Conservation (phyloP, 2,329 filamentous ascomycete species). For the Neopestalotiopsis clavispora region DNA sequence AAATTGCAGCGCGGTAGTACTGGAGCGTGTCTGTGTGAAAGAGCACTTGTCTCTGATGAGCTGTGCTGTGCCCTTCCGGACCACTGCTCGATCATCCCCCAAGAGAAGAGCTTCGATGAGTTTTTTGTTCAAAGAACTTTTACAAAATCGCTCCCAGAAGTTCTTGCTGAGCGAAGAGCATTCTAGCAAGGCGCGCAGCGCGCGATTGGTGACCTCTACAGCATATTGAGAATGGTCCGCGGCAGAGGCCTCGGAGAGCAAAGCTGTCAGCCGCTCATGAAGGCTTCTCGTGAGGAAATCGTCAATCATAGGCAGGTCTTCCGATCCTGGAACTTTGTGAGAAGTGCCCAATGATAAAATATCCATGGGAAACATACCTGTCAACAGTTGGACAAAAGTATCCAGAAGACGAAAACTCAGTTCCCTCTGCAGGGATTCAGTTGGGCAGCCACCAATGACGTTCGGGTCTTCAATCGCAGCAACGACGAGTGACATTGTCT, state of each 20-base stretch:
- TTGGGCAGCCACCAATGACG: constrained; percentile 51
- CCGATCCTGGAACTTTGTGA: constrained; percentile 30
- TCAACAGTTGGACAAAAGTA: constrained; percentile 59
- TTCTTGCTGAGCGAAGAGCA: constrained; percentile 41
- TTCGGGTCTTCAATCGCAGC: constrained; percentile 64
- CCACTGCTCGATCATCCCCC: constrained; percentile 37
- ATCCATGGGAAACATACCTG: constrained; percentile 44
- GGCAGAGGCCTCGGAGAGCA: constrained; percentile 27
- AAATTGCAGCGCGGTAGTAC: constrained; percentile 42
- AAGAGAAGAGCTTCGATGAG: constrained; percentile 43
- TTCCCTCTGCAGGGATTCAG: constrained; percentile 49
- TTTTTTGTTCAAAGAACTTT: constrained; percentile 29
- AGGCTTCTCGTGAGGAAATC: constrained; percentile 29
- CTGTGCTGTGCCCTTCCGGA: constrained; percentile 42
- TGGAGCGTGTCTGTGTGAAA: constrained; percentile 28
- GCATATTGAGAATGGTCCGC: constrained; percentile 30
- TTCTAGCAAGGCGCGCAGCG: constrained; percentile 45
- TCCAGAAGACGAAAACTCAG: constrained; percentile 62
- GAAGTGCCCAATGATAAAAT: constrained; percentile 26
- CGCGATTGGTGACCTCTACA: constrained; percentile 38
- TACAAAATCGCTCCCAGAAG: constrained; percentile 45
- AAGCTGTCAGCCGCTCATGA: constrained; percentile 28
- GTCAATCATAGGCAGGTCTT: constrained; percentile 23
- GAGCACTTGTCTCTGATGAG: constrained; percentile 34
- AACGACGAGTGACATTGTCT: constrained; percentile 59